A percentile compares a stretch with the other conserved stretches of the same genome.
phyloP scores from a whole-genome alignment of 2,329 filamentous ascomycete species.

The Neofusicoccum kwambonambiense region DNA sequence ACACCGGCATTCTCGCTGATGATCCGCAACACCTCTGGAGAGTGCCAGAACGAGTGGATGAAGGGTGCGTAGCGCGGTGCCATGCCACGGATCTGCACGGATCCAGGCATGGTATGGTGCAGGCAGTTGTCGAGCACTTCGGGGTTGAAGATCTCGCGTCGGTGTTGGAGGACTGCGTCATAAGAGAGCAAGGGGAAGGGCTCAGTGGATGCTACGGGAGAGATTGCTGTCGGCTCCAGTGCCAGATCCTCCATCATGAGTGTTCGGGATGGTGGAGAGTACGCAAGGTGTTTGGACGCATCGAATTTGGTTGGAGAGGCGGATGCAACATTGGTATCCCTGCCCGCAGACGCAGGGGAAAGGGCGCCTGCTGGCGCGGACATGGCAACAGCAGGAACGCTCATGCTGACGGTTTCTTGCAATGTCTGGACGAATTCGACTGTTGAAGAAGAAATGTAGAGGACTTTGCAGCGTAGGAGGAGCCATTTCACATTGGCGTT shows the following conservation, averaged over 20 bases:
- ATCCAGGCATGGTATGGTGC: background rate
- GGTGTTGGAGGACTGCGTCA: slow-evolving; percentile 18
- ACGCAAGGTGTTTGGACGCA: slow-evolving; percentile 18
- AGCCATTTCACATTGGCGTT: background rate
- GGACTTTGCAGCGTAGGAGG: background rate
- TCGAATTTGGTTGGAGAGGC: slow-evolving; percentile 1
- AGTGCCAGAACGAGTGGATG: slow-evolving; percentile 41
- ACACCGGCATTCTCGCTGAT: slow-evolving; percentile 56
- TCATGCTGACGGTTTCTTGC: background rate
- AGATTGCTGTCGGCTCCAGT: background rate
- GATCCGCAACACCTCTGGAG: slow-evolving; percentile 44
- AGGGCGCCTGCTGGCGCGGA: background rate
- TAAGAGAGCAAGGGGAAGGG: slow-evolving; percentile 21
- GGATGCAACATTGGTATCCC: background rate
- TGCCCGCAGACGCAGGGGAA: background rate
- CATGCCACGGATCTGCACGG: slow-evolving; percentile 17
- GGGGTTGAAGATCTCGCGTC: slow-evolving; percentile 20
- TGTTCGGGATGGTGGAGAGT: background rate
- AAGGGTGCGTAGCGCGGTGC: slow-evolving; percentile 20
- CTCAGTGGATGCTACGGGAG: slow-evolving; percentile 16
- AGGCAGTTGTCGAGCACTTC: slow-evolving; percentile 19
- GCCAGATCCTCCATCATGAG: slow-evolving; percentile 18
- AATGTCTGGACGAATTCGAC: background rate
- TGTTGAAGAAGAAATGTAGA: background rate
- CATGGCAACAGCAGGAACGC: background rate